A percentile compares a stretch with the other conserved stretches of the same genome.
Conservation (phyloP, 2,329 filamentous ascomycete genomes). For the Fusarium coffeatum region DNA sequence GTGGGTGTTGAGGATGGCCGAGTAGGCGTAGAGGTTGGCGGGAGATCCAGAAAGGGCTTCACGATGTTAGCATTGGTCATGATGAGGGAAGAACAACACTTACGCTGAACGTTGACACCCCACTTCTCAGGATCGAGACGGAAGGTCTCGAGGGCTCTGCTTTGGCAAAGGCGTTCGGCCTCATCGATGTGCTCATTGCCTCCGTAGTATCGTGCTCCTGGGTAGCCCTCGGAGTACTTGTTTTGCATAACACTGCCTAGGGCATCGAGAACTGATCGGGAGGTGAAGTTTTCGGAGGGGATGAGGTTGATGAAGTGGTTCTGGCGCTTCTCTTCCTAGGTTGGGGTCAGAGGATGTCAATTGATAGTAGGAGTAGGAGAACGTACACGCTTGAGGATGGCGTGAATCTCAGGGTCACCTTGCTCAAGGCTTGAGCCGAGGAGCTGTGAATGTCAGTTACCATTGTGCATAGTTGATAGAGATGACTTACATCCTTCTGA, state of each 20-base stretch:
- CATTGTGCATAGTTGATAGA: neutral
- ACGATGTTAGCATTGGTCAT: slow-evolving; percentile 6
- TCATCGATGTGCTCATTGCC: slow-evolving; percentile 95
- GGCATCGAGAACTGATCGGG: slow-evolving; percentile 87
- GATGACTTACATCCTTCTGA: slow-evolving; percentile 38
- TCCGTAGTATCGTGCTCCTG: slow-evolving; percentile 92
- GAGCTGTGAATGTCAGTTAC: slow-evolving; percentile 64
- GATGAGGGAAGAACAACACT: slow-evolving; percentile 49
- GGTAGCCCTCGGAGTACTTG: slow-evolving; percentile 98
- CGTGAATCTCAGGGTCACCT: slow-evolving; percentile 83
- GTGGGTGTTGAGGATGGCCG: slow-evolving; percentile 87
- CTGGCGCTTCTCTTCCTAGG: slow-evolving; percentile 88
- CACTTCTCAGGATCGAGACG: slow-evolving; percentile 84
- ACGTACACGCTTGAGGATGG: slow-evolving; percentile 85
- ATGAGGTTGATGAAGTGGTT: slow-evolving; percentile 98
- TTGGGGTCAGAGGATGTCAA: neutral
- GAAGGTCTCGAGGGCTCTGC: slow-evolving; percentile 86
- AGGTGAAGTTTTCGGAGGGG: slow-evolving; percentile 92
- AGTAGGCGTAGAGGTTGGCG: slow-evolving; percentile 89
- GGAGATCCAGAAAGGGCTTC: slow-evolving; percentile 77
- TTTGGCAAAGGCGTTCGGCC: slow-evolving; percentile 86
- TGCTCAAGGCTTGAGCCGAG: slow-evolving; percentile 80
- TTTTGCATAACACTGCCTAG: slow-evolving; percentile 94
- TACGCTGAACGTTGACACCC: slow-evolving; percentile 96
- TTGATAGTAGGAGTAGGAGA: neutral